Evolutionary conservation across 73 alveolate species (phyloP).

Genomic region (Symbiodinium pilosum): DNA sequence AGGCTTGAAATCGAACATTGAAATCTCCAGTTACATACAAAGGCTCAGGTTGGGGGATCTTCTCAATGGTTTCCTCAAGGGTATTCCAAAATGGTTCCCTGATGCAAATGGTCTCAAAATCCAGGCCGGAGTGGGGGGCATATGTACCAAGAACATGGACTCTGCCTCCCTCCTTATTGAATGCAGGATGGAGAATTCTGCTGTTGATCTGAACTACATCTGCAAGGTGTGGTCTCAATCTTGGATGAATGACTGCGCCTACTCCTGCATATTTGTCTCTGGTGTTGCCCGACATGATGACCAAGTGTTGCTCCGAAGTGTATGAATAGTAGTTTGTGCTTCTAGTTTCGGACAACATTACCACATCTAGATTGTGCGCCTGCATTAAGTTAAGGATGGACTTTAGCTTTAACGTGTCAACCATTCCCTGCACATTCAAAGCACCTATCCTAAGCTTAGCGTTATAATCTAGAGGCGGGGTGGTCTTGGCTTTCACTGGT

Average conservation of each 20-base stretch:
- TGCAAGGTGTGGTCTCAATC: background rate
- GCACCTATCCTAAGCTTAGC: background rate
- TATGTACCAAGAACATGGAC: background rate
- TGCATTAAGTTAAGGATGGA: background rate
- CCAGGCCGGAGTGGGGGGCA: background rate
- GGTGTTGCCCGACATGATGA: background rate
- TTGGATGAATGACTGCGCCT: background rate
- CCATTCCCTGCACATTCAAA: background rate
- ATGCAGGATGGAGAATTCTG: background rate
- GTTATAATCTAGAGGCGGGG: background rate
- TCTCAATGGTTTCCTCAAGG: background rate
- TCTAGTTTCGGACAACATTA: background rate
- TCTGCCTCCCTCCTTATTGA: background rate
- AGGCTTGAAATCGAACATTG: conserved; percentile 12
- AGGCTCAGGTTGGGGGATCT: conserved; percentile 18
- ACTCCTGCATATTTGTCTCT: background rate
- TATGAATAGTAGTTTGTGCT: background rate
- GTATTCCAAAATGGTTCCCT: background rate
- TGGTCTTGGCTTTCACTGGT: background rate
- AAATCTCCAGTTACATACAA: background rate
- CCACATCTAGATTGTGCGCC: background rate
- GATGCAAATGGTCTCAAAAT: background rate
- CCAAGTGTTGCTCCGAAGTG: background rate
- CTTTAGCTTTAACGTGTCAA: background rate
- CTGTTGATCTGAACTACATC: background rate